Evolutionary conservation across 2,329 filamentous ascomycete species (phyloP), one percentile per base, ranked within the genome.

Genomic region (Penicillium frequentans): DNA sequence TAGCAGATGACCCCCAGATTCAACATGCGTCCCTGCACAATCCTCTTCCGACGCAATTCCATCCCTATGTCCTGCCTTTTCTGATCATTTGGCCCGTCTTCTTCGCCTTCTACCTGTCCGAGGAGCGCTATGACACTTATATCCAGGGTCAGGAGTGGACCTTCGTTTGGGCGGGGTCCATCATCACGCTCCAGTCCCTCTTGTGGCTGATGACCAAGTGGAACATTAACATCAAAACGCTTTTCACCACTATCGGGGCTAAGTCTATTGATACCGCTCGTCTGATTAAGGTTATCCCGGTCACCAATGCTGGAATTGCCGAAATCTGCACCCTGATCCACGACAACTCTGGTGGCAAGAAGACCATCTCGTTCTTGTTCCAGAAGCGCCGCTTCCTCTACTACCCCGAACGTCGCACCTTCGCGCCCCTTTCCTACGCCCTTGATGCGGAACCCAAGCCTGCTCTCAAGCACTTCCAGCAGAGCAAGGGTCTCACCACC

Each of bases 141-240:
- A 96, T 99, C 63, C 86, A 90, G 68, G 93, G 89, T n/a, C 87
- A 90, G 67, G 95, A 99, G 82, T 99, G 95, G 93, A 98, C 96
- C 1, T 96, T 96, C 73, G 91, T 99, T 61, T 99, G 91, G 87
- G 85, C 89, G 64, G 93, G 90, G 68, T 84, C 86, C 65, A 97
- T 99, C 72, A 82, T 96, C 73, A 96, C 93, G 11, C 70, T 89
- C 55, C 96, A 99, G 80, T 87, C 90, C 62, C 83, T 99, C 62
- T 79, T 92, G 66, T 99, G 95, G 93, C 84, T 99, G 60, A 93
- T 90, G 79, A 99, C 95, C 47, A 91, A 98, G 79, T 99, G 95
- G 95, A 98, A 91, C 71, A 91, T 99, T 73, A 88, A 93, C 71
- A 80, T 98, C 62, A 86, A 87, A 70, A 89, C 89, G 23, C 77